Base-by-base conservation (phyloP, 805 yeast species). In the Candida manassasensis region DNA sequence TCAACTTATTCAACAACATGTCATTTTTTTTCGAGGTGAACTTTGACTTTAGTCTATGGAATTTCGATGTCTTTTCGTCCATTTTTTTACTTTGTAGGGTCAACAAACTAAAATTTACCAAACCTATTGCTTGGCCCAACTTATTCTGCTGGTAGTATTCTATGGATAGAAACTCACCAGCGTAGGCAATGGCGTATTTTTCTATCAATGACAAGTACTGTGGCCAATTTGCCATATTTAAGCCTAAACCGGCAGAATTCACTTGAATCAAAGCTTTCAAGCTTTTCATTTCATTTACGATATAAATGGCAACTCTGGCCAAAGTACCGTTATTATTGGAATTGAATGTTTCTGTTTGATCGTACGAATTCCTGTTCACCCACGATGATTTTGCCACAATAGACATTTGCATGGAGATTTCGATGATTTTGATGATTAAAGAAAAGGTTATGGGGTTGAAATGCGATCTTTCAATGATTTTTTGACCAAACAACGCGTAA, bases 51-150 rank as follows among this genome's bases (percentile, higher is more conserved):
- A 64, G 32, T 37, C 48, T 48, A 14, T 42, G 29, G 4, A 50
- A 25, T 5, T 48, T 21, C n/a, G 42, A 41, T 1, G 40, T 39
- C 7, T 34, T 38, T 10, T 41, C 49, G 4, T 39, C 38, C 21
- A 48, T 38, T 3, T 46, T 46, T 40, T 61, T 64, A 35, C 62
- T 59, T 39, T 67, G 73, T 16, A 67, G 48, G 19, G 52, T 47
- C 8, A 67, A 40, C 9, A 67, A 48, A 15, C 67, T 42, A 29
- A 53, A 55, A 38, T 69, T 64, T 3, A 71, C 44, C 21, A 69
- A 53, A 2, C 76, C 78, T 26, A 72, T 56, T 3, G 73, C 66
- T n/a, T 57, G 57, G 6, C 78, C 78, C 13, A 71, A 35, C 25
- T 64, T 59, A 35, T 60, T 56, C 32, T 69, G 60, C 39, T 70